Base-by-base conservation (phyloP, 768 basidiomycete genomes). In the Mrakia hoshinonis region DNA sequence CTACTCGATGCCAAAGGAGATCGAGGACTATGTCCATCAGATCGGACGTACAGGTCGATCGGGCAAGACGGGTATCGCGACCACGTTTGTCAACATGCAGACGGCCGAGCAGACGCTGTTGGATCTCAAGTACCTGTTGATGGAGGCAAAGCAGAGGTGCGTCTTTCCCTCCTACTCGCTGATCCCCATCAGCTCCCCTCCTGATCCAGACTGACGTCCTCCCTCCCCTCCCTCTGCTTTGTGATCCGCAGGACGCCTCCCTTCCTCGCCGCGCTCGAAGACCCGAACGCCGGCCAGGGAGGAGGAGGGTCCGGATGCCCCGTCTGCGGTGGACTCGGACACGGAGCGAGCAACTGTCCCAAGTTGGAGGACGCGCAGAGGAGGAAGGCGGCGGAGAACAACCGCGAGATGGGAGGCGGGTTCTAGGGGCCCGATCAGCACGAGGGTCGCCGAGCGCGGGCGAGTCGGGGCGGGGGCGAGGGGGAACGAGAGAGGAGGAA, bases 1-100 rank as follows among this genome's bases (percentile, higher is more conserved):
- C 74, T 99, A 94, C 79, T 88, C 90, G 38, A 98, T 99, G 96
- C 96, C 96, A 0, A 99, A 98, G 80, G 96, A 99, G 82, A 99
- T 99, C 74, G 96, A 99, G 80, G 96, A 99, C 79, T 99, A 99
- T 77, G 95, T 98, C 63, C 96, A 99, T 82, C 95, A 99, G 80
- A 98, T 98, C 75, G 96, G 96, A 34, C 89, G 96, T 73, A 99
- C 96, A 9, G 96, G 96, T 65, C 87, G 96, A 75, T 92, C 90
- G 75, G 96, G 96, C 26, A 97, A 97, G 80, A 99, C 96, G 0
- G 96, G 96, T 65, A 97, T 99, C 69, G 95, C 96, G 39, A 99
- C 96, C 43, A 94, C 96, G 46, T 99, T 99, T 77, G 92, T 98
- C 68, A 98, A 98, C 79, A 95, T 95, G 91, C 91, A 90, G 77